A percentile compares a stretch with the other conserved stretches of the same genome.
phyloP scores from a whole-genome alignment of 331 rosid genomes.

The Quercus phellos region DNA sequence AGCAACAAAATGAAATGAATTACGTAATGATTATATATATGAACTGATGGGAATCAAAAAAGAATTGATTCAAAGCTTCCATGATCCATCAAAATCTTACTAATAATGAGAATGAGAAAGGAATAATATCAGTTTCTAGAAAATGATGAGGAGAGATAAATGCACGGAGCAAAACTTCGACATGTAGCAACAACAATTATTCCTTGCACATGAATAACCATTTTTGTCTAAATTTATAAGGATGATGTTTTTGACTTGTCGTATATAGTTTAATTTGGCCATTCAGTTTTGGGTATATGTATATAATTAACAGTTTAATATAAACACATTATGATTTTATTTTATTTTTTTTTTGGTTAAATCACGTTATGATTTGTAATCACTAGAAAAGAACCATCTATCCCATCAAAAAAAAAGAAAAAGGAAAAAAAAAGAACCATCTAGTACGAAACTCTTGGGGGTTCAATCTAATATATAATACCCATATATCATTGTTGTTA shows the following conservation, averaged over 20 bases:
- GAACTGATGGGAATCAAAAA: constrained; percentile 20
- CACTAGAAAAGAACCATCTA: background rate
- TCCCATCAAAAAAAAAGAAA: too few species aligned
- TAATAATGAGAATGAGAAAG: constrained; percentile 21
- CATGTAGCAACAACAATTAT: constrained; percentile 21
- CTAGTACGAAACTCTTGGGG: background rate
- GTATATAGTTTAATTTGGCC: too few species aligned
- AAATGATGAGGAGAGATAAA: constrained; percentile 16
- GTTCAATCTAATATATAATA: background rate
- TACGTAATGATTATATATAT: background rate
- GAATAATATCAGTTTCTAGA: constrained; percentile 7
- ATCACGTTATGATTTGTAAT: too few species aligned
- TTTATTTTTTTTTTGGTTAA: too few species aligned
- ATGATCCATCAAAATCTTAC: constrained; percentile 32
- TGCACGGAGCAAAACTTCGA: constrained; percentile 1
- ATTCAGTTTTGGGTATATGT: background rate
- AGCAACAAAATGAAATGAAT: constrained; percentile 22
- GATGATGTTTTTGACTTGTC: background rate
- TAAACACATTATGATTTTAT: background rate
- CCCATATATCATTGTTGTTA: background rate
- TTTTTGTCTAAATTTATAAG: background rate
- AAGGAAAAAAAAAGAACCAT: background rate
- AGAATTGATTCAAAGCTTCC: constrained; percentile 38
- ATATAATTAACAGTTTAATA: background rate
- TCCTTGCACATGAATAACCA: constrained; percentile 1